Base-by-base conservation (phyloP, 2,329 filamentous ascomycete genomes). In the Dendryphion nanum region DNA sequence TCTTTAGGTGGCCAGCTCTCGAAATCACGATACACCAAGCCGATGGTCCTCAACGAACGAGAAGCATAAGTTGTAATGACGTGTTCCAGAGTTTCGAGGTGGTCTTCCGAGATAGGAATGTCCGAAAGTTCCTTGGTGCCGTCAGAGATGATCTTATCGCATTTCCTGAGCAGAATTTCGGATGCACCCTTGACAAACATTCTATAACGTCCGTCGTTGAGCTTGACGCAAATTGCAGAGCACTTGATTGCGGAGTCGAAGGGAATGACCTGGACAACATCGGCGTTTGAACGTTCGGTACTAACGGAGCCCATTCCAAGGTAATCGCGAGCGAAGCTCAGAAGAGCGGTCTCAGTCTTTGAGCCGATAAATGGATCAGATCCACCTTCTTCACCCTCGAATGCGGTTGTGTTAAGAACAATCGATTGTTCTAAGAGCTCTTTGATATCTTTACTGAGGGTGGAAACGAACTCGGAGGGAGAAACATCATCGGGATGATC, bases 1-100 rank as follows among this genome's bases (percentile, higher is more conserved):
- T 77, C 75, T 43, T 73, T 77, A 4, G 89, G 89, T 18, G 90
- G 89, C 89, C 89, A 86, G 37, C 79, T 77, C 17, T 86, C 79
- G 50, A 93, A 95, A 53, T 95, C 89, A 39, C 82, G 84, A 67
- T 89, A 94, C 37, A 89, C 75, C 47, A 95, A 77, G 30, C 83
- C 87, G 51, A 95, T 94, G 1, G 89, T 94, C 46, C 89, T 81
- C 20, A 95, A 75, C 6, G 89, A 94, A 14, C 84, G 78, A 18
- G 78, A 81, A 7, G 89, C 89, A 59, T 95, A 95, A 32, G 75
- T 78, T 45, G 83, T 80, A 51, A 95, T 94, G 33, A 89, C 73
- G 16, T 74, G 69, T 48, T 79, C 77, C 46, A 95, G 61, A 3
- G 70, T 74, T 24, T 78, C 69, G 19, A 75, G 72, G 47, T 83